A percentile compares a stretch with the other conserved stretches of the same genome.
phyloP scores from a whole-genome alignment of 768 basidiomycete species.

The Fistulinella prunicolor region DNA sequence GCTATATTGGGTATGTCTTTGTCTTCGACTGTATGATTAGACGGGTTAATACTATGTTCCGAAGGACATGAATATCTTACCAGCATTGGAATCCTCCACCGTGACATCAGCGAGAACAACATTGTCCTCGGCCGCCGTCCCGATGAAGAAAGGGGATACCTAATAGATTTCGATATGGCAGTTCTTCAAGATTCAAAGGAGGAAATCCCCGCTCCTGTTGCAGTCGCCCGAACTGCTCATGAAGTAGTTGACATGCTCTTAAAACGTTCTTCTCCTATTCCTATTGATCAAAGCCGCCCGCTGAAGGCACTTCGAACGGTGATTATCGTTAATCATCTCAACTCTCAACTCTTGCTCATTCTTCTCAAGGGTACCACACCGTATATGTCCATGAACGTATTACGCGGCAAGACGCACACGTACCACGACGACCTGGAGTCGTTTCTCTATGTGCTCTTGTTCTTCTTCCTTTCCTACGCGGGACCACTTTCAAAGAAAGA shows the following conservation, averaged over 20 bases:
- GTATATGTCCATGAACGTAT: background rate
- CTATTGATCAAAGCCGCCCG: background rate
- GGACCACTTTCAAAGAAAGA: background rate
- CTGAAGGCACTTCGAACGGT: background rate
- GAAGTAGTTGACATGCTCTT: background rate
- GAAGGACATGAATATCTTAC: slow-evolving; percentile 3
- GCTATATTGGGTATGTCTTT: background rate
- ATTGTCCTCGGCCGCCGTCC: slow-evolving; percentile 25
- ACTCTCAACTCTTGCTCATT: background rate
- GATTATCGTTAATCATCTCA: too few relatives aligned
- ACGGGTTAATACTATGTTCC: too few relatives aligned
- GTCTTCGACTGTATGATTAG: too few relatives aligned
- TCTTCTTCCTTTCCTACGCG: background rate
- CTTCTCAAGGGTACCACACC: background rate
- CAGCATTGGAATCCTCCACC: slow-evolving; percentile 25
- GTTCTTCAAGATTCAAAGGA: background rate
- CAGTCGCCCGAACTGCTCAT: background rate
- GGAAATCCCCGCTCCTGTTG: background rate
- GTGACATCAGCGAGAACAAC: slow-evolving; percentile 35
- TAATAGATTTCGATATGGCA: slow-evolving; percentile 32
- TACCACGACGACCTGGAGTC: background rate
- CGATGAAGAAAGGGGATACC: slow-evolving; percentile 20
- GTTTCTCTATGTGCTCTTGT: background rate
- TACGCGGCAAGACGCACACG: too few relatives aligned
- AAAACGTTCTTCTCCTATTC: too few relatives aligned